These are phyloP conservation scores for Yarrowia bubula DNA, from an alignment of 805 yeast species.

Conservation along the genomic window DNA sequence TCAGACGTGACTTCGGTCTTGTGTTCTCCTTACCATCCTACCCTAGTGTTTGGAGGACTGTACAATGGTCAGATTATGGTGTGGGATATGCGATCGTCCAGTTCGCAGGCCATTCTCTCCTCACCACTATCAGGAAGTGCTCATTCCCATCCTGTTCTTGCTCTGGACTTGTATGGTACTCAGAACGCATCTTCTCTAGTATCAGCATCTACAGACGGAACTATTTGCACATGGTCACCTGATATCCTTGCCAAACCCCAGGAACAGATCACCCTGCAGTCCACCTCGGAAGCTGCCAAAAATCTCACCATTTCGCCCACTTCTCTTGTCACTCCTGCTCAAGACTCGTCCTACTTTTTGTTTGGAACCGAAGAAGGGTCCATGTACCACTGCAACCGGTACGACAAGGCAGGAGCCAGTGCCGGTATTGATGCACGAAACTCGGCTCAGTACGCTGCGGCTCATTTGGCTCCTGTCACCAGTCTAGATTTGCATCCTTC, in stretches of 20 bases:
- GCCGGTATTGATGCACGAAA: slow-evolving; percentile 37
- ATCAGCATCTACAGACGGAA: slow-evolving; percentile 43
- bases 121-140: slow-evolving; percentile 38
- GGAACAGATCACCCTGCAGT: slow-evolving; percentile 36
- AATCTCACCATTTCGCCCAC: slow-evolving; percentile 39
- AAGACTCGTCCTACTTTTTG: slow-evolving; percentile 39
- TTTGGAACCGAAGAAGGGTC: slow-evolving; percentile 43
- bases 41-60: slow-evolving; percentile 48
- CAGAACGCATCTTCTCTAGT: slow-evolving; percentile 37
- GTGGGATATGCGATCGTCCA: slow-evolving; percentile 47
- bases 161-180: slow-evolving; percentile 37
- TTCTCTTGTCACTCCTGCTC: slow-evolving; percentile 33
- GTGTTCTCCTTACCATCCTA: slow-evolving; percentile 42
- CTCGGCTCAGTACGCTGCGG: slow-evolving; percentile 30
- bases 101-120: slow-evolving; percentile 37
- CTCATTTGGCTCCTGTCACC: slow-evolving; percentile 42
- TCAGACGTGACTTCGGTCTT: slow-evolving; percentile 40
- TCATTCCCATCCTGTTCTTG: slow-evolving; percentile 40
- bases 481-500: slow-evolving; percentile 36
- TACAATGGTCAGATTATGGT: slow-evolving; percentile 49
- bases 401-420: slow-evolving; percentile 36
- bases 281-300: slow-evolving; percentile 31
- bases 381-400: slow-evolving; percentile 39
- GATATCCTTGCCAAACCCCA: slow-evolving; percentile 42
- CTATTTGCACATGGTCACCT: slow-evolving; percentile 42